Percentiles rank a stretch among this genome's conserved stretches.
Evolutionary conservation across 2,329 filamentous ascomycete genomes (phyloP).

Genomic region (Trichoderma arundinaceum): DNA sequence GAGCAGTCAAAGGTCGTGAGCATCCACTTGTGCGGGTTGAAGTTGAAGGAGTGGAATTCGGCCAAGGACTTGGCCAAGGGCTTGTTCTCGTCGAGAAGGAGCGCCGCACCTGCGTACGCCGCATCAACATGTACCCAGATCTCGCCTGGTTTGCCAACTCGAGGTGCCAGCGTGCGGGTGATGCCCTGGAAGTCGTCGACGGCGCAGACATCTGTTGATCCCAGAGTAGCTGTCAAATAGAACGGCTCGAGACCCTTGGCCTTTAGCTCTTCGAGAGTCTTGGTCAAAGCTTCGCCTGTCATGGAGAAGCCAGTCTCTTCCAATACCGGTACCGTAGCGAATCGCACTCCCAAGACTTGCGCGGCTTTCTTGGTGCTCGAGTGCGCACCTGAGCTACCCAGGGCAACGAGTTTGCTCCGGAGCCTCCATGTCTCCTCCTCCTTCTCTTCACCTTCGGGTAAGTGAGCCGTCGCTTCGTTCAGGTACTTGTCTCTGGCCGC

Average conservation of each 20-base stretch:
- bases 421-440: conserved; percentile 69
- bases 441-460: conserved; percentile 64
- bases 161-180: conserved; percentile 52
- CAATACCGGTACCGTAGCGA: conserved; percentile 68
- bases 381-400: conserved; percentile 81
- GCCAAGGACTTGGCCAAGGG: conserved; percentile 66
- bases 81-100: conserved; percentile 82
- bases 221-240: conserved; percentile 82
- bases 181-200: conserved; percentile 81
- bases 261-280: conserved; percentile 68
- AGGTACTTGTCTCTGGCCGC: conserved; percentile 84
- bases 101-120: conserved; percentile 86
- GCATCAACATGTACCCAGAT: conserved; percentile 95
- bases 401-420: conserved; percentile 67
- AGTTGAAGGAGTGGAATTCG: conserved; percentile 84
- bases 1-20: conserved; percentile 90
- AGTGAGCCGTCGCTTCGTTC: conserved; percentile 59
- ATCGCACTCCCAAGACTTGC: conserved; percentile 83
- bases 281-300: conserved; percentile 66
- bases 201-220: conserved; percentile 87
- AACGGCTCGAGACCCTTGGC: conserved; percentile 79
- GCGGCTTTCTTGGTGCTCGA: conserved; percentile 87
- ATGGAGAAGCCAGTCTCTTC: conserved; percentile 71
- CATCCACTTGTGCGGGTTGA: conserved; percentile 98
- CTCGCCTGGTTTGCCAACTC: conserved; percentile 48